A percentile compares a stretch with the other conserved stretches of the same genome.
phyloP scores from a whole-genome alignment of 768 basidiomycete genomes.

The Hypholoma sublateritium region DNA sequence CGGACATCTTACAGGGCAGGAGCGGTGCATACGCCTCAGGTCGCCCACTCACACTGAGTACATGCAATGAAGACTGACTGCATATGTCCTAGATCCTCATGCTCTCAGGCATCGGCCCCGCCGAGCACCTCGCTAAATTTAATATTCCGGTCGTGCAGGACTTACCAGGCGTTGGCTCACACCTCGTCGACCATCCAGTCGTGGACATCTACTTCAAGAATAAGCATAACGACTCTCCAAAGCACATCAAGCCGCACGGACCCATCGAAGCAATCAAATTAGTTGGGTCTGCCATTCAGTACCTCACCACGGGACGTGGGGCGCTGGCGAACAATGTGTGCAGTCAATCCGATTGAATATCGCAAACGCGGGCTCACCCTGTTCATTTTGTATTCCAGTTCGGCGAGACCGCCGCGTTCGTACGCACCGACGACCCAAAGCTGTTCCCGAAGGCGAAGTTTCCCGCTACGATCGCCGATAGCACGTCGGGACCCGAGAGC shows the following conservation, averaged over 20 bases:
- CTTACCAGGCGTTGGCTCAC: conserved; percentile 71
- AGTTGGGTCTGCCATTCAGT: conserved; percentile 36
- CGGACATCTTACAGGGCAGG: conserved; percentile 42
- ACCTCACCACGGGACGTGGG: conserved; percentile 44
- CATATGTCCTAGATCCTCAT: conserved; percentile 20
- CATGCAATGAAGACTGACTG: not conserved
- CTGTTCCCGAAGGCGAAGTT: conserved; percentile 41
- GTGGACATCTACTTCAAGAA: conserved; percentile 54
- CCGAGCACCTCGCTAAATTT: conserved; percentile 49
- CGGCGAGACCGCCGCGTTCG: conserved; percentile 53
- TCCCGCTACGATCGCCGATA: conserved; percentile 32
- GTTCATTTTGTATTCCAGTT: conserved; percentile 24
- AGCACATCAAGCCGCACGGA: conserved; percentile 33
- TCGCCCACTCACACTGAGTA: not conserved
- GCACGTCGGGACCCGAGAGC: conserved; percentile 36
- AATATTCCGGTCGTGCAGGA: conserved; percentile 58
- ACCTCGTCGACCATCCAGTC: conserved; percentile 70
- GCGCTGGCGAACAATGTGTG: conserved; percentile 55
- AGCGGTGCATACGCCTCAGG: conserved; percentile 56
- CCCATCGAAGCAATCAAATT: conserved; percentile 28
- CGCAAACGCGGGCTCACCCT: not conserved
- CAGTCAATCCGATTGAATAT: not conserved
- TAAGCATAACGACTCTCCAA: conserved; percentile 42
- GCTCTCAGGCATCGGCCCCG: conserved; percentile 78
- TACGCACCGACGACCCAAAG: conserved; percentile 45